Evolutionary conservation across 2,329 filamentous ascomycete genomes (phyloP), one percentile per base, ranked within the genome.

Genomic region (Thielaviopsis ethacetica): DNA sequence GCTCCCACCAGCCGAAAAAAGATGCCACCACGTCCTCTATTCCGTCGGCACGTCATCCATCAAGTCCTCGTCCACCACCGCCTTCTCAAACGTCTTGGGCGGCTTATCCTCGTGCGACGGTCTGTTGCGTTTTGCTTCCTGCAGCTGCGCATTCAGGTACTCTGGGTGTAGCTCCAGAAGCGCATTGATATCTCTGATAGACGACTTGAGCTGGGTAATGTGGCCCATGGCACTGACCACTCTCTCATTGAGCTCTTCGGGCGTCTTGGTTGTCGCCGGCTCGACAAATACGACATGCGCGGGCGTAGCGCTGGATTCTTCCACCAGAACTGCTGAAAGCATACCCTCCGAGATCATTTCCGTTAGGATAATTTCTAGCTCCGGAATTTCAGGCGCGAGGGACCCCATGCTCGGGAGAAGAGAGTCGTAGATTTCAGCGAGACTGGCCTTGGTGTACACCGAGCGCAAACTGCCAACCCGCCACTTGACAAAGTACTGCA

Each of bases 401-500:
- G 66, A 65, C 17, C 76, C 78, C 1, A 78, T 82, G 65, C 77
- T 74, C 41, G 76, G 80, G 56, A 73, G 71, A 0, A 81, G 83
- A 50, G 70, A 68, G 24, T 69, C 64, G 50, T 76, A 74, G 21
- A 84, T 68, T 64, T 81, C 75, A 19, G 74, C 65, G 34, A 84
- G 72, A 17, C 78, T 76, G 38, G 84, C 72, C 62, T 79, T 79
- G 57, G 72, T 73, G 67, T 91, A 96, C 3, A 88, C 83, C 57
- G 80, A 78, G 52, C 84, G 82, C 26, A 97, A 75, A 61, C 82
- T 82, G 38, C 85, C 75, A 60, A 97, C 81, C 61, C 86, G 83
- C 73, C 85, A 89, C 65, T 83, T 82, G 64, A 86, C 82, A 67
- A 91, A 88, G 10, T 86, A 82, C 21, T 78, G 73, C 47, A 85